A percentile compares a stretch with the other conserved stretches of the same genome.
Evolutionary conservation across 2,329 filamentous ascomycete species (phyloP).

Genomic region (Colletotrichum sp.): DNA sequence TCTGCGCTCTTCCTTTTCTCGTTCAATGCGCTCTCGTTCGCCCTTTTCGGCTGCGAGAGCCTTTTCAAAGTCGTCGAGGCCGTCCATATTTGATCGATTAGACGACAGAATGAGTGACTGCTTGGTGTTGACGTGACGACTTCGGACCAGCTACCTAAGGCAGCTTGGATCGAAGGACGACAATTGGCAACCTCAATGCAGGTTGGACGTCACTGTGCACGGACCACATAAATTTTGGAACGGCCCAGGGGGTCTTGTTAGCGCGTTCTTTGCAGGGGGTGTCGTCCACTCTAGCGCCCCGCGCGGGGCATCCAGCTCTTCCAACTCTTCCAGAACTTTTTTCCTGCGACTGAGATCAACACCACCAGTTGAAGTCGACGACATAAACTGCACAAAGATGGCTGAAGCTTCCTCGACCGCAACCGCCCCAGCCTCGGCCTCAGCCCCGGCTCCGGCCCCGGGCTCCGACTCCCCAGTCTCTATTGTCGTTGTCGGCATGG

Average conservation of each 20-base stretch:
- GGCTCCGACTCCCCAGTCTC: slow-evolving; percentile 65
- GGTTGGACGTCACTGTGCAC: slow-evolving; percentile 18
- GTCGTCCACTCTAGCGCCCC: slow-evolving; percentile 10
- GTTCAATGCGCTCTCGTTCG: slow-evolving; percentile 52
- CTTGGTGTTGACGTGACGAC: too few species aligned
- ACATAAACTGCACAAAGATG: slow-evolving; percentile 9
- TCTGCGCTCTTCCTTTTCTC: slow-evolving; percentile 48
- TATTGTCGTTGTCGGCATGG: slow-evolving; percentile 97
- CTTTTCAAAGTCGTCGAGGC: slow-evolving; percentile 79
- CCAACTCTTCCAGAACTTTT: slow-evolving; percentile 22
- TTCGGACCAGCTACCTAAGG: not conserved
- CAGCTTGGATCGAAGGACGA: not conserved
- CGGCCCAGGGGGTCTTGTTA: slow-evolving; percentile 1
- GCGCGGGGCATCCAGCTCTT: slow-evolving; percentile 21
- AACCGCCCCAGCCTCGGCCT: not conserved
- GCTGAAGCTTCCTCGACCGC: slow-evolving; percentile 28
- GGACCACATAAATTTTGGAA: slow-evolving; percentile 1
- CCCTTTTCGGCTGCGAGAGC: slow-evolving; percentile 70
- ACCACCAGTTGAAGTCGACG: not conserved
- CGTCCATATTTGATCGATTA: slow-evolving; percentile 45
- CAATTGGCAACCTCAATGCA: not conserved
- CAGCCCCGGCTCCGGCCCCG: slow-evolving; percentile 28
- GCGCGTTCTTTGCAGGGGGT: not conserved
- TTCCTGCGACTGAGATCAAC: slow-evolving; percentile 2
- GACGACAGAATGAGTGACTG: not conserved